phyloP scores from a whole-genome alignment of 2,329 filamentous ascomycete species.

The Fonsecaea monophora region DNA sequence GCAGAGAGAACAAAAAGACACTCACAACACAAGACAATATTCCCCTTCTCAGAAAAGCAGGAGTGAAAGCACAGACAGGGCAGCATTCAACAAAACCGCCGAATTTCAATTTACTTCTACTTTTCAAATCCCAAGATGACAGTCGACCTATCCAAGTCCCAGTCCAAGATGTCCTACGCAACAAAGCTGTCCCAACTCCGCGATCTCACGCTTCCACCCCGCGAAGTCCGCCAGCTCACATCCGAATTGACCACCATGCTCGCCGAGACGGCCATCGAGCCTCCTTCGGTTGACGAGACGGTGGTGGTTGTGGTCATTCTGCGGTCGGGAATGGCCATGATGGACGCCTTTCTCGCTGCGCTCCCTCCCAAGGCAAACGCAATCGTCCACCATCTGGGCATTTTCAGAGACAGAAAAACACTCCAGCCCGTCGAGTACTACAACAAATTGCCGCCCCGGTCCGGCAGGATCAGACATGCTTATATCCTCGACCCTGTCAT shows the following conservation, averaged over 20 bases:
- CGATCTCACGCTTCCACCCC: conserved; percentile 29
- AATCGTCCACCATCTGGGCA: conserved; percentile 87
- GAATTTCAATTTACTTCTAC: neutral
- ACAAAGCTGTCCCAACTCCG: conserved; percentile 20
- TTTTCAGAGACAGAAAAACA: conserved; percentile 86
- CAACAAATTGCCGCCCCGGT: conserved; percentile 72
- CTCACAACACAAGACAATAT: neutral
- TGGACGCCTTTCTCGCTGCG: conserved; percentile 45
- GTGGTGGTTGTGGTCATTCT: conserved; percentile 47
- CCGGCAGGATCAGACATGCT: conserved; percentile 65
- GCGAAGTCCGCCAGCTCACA: conserved; percentile 39
- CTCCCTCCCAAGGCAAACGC: conserved; percentile 53
- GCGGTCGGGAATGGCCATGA: conserved; percentile 51
- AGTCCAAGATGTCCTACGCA: conserved; percentile 9
- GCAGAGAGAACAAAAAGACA: neutral
- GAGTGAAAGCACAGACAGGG: neutral
- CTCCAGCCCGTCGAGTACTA: conserved; percentile 94
- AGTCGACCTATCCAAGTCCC: conserved; percentile 5
- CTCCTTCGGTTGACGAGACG: conserved; percentile 33
- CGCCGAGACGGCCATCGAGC: conserved; percentile 36
- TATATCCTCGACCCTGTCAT: conserved; percentile 91
- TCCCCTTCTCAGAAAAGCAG: neutral
- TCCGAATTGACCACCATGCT: conserved; percentile 40
- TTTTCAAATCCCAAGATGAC: conserved; percentile 7
- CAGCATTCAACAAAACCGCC: neutral